Conservation (phyloP, 148 eudicot species). For the Vaccinium myrtillus region DNA sequence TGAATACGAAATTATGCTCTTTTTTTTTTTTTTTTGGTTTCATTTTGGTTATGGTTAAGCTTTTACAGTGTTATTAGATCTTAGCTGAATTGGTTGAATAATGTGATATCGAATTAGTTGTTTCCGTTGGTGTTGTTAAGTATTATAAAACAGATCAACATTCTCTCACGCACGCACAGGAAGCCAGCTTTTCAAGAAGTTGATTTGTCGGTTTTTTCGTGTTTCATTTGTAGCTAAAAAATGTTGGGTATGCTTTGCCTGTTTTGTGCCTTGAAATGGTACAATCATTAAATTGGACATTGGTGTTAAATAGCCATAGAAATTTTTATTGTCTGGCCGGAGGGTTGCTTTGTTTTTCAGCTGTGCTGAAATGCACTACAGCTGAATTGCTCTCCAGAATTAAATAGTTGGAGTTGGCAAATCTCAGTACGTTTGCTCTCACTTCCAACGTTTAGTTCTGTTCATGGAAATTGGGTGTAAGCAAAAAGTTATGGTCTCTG, state of each 20-base stretch:
- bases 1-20: background rate
- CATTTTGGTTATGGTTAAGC: background rate
- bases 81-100: background rate
- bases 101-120: too few species aligned
- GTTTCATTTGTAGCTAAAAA: background rate
- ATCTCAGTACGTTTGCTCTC: background rate
- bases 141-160: background rate
- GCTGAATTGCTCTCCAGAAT: background rate
- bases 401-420: background rate
- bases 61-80: background rate
- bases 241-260: background rate
- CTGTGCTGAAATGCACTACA: background rate
- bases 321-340: background rate
- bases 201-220: background rate
- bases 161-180: background rate
- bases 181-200: background rate
- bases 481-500: background rate
- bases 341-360: background rate
- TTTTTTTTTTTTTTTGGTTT: background rate
- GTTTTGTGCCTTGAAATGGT: background rate
- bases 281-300: background rate
- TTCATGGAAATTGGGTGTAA: background rate
- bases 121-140: background rate
- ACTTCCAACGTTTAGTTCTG: background rate
- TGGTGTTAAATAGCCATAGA: background rate